A percentile compares a stretch with the other conserved stretches of the same genome.
Evolutionary conservation across 208 protist species (phyloP).

Genomic region (Leishmania arabica): DNA sequence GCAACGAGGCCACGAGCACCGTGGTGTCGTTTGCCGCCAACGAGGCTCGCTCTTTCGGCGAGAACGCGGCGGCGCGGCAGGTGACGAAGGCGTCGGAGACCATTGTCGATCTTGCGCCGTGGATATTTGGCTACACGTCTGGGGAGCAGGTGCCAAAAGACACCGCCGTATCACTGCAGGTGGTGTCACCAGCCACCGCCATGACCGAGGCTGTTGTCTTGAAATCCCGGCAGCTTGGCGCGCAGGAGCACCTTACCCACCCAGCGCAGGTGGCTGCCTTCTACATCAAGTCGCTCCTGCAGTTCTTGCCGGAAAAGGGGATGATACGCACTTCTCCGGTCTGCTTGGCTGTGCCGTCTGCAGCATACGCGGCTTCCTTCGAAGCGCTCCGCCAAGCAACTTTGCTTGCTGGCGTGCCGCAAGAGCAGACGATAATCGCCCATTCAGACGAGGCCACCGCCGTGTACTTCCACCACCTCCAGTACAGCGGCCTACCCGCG

Average conservation of each 20-base stretch:
- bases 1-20: constrained; percentile 69
- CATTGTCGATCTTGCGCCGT: constrained; percentile 53
- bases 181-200: constrained; percentile 20
- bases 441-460: constrained; percentile 57
- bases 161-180: constrained; percentile 12
- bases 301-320: constrained; percentile 34
- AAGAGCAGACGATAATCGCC: constrained; percentile 42
- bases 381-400: constrained; percentile 54
- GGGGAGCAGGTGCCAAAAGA: constrained; percentile 23
- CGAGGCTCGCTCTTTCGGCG: constrained; percentile 63
- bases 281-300: constrained; percentile 65
- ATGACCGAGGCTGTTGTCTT: constrained; percentile 22
- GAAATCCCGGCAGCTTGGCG: constrained; percentile 18
- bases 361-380: constrained; percentile 21
- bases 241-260: constrained; percentile 28
- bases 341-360: constrained; percentile 36
- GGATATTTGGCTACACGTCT: constrained; percentile 39
- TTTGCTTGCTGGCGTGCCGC: constrained; percentile 53
- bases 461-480: constrained; percentile 69
- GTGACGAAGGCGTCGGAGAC: constrained; percentile 65
- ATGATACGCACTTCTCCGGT: constrained; percentile 25
- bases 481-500: constrained; percentile 43
- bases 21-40: constrained; percentile 53
- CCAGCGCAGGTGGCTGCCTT: constrained; percentile 55
- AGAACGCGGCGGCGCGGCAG: constrained; percentile 56